phyloP scores from a whole-genome alignment of 495 filamentous ascomycete genomes.

The Pseudoneurospora amorphoporcata region DNA sequence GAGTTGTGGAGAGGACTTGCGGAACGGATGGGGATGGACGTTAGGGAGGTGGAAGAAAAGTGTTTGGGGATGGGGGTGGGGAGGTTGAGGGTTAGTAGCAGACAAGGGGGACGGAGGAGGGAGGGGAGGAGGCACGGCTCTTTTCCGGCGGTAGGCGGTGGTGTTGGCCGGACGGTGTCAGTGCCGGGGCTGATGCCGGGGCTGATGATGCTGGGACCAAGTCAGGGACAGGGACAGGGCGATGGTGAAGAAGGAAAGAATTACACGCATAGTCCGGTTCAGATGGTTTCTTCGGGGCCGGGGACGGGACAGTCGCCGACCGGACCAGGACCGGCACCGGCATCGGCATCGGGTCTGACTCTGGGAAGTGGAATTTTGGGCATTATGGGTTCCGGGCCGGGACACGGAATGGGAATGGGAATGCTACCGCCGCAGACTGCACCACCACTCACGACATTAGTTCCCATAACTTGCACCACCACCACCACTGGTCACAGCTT shows the following conservation, averaged over 20 bases:
- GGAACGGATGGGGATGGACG: constrained; percentile 51
- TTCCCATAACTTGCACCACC: neutral
- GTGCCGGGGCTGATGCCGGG: too few relatives aligned
- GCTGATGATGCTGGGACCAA: too few relatives aligned
- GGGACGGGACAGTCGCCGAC: neutral
- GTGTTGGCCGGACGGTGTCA: too few relatives aligned
- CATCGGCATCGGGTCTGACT: neutral
- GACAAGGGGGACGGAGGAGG: neutral
- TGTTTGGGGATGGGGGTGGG: constrained; percentile 18
- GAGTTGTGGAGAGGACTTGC: constrained; percentile 62
- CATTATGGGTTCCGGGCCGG: too few relatives aligned
- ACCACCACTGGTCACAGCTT: neutral
- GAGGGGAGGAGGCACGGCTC: constrained; percentile 37
- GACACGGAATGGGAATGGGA: neutral
- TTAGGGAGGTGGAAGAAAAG: constrained; percentile 59
- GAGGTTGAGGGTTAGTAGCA: neutral
- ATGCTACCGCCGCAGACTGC: neutral
- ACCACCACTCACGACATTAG: neutral
- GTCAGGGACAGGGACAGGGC: too few relatives aligned
- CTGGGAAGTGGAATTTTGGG: too few relatives aligned
- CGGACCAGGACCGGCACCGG: neutral
- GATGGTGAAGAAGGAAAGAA: neutral
- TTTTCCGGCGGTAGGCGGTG: constrained; percentile 29
- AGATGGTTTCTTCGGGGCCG: neutral
- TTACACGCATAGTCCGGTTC: neutral